Percentiles rank a stretch among this genome's conserved stretches.
Evolutionary conservation across 177 flowering plant species (phyloP).

Genomic region (Viscum album): DNA sequence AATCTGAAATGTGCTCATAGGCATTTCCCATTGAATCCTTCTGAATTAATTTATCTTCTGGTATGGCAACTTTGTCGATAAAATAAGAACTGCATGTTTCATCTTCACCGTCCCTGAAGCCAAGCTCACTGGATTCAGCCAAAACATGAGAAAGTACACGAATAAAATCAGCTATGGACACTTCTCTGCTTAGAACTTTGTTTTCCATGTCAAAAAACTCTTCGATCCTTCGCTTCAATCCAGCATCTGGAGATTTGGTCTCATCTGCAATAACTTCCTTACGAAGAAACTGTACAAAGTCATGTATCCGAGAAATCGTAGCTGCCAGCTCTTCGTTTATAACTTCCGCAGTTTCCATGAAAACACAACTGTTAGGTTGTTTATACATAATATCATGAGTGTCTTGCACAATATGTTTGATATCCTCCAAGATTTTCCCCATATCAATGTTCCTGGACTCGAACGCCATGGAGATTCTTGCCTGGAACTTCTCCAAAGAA

Average conservation of each 20-base stretch:
- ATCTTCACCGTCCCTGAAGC: constrained; percentile 37
- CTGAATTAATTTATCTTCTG: constrained; percentile 48
- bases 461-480: constrained; percentile 39
- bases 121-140: constrained; percentile 42
- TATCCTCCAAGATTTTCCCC: constrained; percentile 38
- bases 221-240: constrained; percentile 33
- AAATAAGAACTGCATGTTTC: constrained; percentile 58
- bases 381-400: constrained; percentile 27
- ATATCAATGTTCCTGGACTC: constrained; percentile 43
- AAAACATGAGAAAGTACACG: constrained; percentile 58
- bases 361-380: constrained; percentile 21
- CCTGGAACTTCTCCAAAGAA: constrained; percentile 31
- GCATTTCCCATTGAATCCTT: constrained; percentile 35
- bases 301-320: constrained; percentile 58
- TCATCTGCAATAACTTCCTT: constrained; percentile 46
- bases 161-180: constrained; percentile 42
- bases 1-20: constrained; percentile 38
- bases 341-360: constrained; percentile 18
- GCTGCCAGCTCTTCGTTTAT: constrained; percentile 28
- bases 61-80: constrained; percentile 76
- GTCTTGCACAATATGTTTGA: constrained; percentile 39
- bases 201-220: constrained; percentile 39
- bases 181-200: constrained; percentile 25
- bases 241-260: constrained; percentile 31
- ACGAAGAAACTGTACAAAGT: constrained; percentile 48